Evolutionary conservation across 1,139 yeast species (phyloP), one percentile per base, ranked within the genome.

Genomic region (Yamadazyma dushanensis): DNA sequence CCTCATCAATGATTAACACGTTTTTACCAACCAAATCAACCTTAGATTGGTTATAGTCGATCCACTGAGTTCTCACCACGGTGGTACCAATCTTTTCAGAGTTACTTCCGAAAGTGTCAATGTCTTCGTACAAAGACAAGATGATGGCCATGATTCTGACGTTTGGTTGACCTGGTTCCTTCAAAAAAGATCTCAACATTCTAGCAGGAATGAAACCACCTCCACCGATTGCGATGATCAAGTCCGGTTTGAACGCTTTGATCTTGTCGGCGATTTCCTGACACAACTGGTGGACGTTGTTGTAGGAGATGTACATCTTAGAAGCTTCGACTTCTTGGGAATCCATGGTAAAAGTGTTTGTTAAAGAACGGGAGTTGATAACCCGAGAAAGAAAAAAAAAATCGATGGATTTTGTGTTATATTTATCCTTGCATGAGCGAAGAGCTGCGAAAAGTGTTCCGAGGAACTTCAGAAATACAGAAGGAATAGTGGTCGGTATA

Each of bases 121-220:
- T 58, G 51, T 85, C 92, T 62, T 90, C 97, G 60, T 90, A 90
- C 35, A 90, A 73, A 0, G 96, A 87, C 48, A 90, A 73, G 31
- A 94, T 94, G 53, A 90, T 87, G 37, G 97, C 97, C 80, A 87
- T 92, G 54, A 90, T 88, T 49, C 95, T 86, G 43, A 89, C 86
- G 59, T 88, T 89, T 51, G 92, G 89, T 46, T 84, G 76, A 40
- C 95, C 95, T 36, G 84, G 85, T 46, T 81, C 82, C 63, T 88
- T 89, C 53, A 90, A 70, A 64, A 90, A 90, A 1, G 97, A 82
- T 61, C 97, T 79, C 53, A 90, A 76, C 66, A 90, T 90, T 59
- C 97, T 79, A 19, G 97, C 97, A 13, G 97, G 97, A 44, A 90
- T 90, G 63, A 90, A 85, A 5, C 97, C 97, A 53, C 97, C 96